phyloP scores from a whole-genome alignment of 768 basidiomycete species.

The Kwoniella sp. region DNA sequence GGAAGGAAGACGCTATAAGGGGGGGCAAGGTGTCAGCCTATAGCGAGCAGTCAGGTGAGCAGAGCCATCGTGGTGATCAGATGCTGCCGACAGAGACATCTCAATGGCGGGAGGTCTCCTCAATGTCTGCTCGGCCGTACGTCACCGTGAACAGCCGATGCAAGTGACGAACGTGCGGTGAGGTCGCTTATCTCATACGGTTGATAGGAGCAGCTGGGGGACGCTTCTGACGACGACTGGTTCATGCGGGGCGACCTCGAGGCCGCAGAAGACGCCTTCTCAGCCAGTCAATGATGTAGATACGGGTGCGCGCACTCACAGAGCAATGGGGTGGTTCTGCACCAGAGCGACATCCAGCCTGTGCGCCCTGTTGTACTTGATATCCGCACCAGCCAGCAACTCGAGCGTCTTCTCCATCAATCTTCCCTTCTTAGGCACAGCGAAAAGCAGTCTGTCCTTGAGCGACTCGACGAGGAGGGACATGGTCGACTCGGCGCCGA shows the following conservation, averaged over 20 bases:
- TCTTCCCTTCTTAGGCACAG: conserved; percentile 97
- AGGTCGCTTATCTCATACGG: too few relatives aligned
- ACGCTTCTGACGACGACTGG: too few relatives aligned
- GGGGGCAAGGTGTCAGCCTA: background rate
- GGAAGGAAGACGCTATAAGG: conserved; percentile 84
- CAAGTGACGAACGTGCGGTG: too few relatives aligned
- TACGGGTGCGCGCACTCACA: conserved; percentile 66
- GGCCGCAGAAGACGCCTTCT: too few relatives aligned
- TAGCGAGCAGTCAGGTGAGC: background rate
- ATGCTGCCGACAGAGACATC: too few relatives aligned
- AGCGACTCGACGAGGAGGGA: conserved; percentile 72
- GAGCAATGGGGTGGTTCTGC: conserved; percentile 86
- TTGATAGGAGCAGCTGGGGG: too few relatives aligned
- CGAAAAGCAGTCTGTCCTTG: conserved; percentile 84
- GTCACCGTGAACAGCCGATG: too few relatives aligned
- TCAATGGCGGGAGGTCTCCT: too few relatives aligned
- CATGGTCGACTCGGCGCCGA: conserved; percentile 56
- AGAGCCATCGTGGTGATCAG: conserved; percentile 5
- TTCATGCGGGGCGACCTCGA: too few relatives aligned
- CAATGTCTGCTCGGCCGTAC: too few relatives aligned
- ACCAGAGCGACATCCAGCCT: conserved; percentile 92
- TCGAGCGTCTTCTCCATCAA: conserved; percentile 87
- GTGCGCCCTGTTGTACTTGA: conserved; percentile 84
- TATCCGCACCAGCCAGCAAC: conserved; percentile 87
- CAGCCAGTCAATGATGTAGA: too few relatives aligned